Conservation (phyloP, 2,329 filamentous ascomycete genomes). For the Annulohypoxylon truncatum region DNA sequence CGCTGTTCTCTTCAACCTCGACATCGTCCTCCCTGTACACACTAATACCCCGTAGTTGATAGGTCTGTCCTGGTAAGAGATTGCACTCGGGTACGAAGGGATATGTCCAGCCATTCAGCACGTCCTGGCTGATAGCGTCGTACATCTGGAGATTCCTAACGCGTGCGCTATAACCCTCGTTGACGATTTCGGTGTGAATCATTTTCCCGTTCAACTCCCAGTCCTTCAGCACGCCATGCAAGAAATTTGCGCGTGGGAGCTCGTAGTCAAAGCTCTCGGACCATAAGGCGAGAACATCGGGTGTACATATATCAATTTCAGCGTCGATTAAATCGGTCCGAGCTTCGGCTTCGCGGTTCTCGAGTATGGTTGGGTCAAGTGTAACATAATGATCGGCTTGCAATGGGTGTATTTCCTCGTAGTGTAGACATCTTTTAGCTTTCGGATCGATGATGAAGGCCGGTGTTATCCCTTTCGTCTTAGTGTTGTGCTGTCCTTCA, state of each 20-base stretch:
- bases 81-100: slow-evolving; percentile 93
- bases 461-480: slow-evolving; percentile 78
- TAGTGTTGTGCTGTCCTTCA: slow-evolving; percentile 76
- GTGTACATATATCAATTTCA: slow-evolving; percentile 96
- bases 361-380: slow-evolving; percentile 83
- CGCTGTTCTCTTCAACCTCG: slow-evolving; percentile 76
- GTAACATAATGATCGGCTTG: slow-evolving; percentile 73
- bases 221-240: slow-evolving; percentile 94
- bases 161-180: slow-evolving; percentile 85
- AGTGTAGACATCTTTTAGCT: slow-evolving; percentile 87
- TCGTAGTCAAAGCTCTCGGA: slow-evolving; percentile 99
- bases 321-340: slow-evolving; percentile 91
- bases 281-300: slow-evolving; percentile 93
- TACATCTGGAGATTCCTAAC: slow-evolving; percentile 90
- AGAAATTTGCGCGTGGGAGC: slow-evolving; percentile 84
- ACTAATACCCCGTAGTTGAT: slow-evolving; percentile 74
- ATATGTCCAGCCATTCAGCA: slow-evolving; percentile 88
- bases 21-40: slow-evolving; percentile 85
- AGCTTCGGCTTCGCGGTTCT: slow-evolving; percentile 80
- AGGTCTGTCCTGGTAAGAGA: slow-evolving; percentile 80
- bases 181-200: slow-evolving; percentile 89
- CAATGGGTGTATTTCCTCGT: slow-evolving; percentile 86
- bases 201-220: slow-evolving; percentile 97
- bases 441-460: slow-evolving; percentile 87
- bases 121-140: slow-evolving; percentile 86